Evolutionary conservation across 805 yeast species (phyloP).

Genomic region (Zygosaccharomyces siamensis): DNA sequence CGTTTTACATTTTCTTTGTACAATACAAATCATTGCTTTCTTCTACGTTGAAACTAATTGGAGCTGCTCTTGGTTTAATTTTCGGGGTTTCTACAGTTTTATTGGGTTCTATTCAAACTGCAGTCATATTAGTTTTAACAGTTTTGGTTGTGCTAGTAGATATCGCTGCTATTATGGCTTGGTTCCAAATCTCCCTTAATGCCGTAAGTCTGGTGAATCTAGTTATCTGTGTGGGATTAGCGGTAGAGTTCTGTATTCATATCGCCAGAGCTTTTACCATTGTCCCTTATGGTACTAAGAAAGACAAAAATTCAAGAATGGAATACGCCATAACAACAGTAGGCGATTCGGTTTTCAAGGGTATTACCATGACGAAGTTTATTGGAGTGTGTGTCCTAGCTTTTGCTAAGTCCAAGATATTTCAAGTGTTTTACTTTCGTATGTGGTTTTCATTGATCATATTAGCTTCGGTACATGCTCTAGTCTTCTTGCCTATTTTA

Average conservation of each 20-base stretch:
- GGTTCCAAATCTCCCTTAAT: slow-evolving; percentile 72
- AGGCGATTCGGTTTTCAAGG: slow-evolving; percentile 89
- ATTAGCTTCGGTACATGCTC: slow-evolving; percentile 72
- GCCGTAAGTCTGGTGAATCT: slow-evolving; percentile 88
- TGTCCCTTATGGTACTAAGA: slow-evolving; percentile 34
- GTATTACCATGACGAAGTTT: slow-evolving; percentile 83
- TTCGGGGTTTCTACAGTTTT: slow-evolving; percentile 50
- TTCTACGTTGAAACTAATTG: slow-evolving; percentile 52
- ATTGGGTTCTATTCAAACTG: slow-evolving; percentile 62
- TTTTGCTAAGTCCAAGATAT: slow-evolving; percentile 80
- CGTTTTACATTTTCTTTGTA: slow-evolving; percentile 87
- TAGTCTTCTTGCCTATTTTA: slow-evolving; percentile 72
- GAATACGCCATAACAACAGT: slow-evolving; percentile 63
- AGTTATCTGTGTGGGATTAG: slow-evolving; percentile 87
- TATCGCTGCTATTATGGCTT: slow-evolving; percentile 75
- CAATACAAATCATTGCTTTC: slow-evolving; percentile 68
- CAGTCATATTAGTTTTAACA: slow-evolving; percentile 51
- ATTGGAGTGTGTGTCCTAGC: slow-evolving; percentile 85
- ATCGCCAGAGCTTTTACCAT: slow-evolving; percentile 71
- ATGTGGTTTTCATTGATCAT: slow-evolving; percentile 87
- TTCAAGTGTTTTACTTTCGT: slow-evolving; percentile 85
- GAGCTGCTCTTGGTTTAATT: slow-evolving; percentile 49
- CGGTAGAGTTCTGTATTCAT: slow-evolving; percentile 91
- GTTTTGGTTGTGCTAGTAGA: slow-evolving; percentile 62
- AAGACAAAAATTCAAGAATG: slow-evolving; percentile 35